These are phyloP conservation scores for Microdochium nivale DNA, from an alignment of 2,329 filamentous ascomycete species.

Conservation along the genomic window DNA sequence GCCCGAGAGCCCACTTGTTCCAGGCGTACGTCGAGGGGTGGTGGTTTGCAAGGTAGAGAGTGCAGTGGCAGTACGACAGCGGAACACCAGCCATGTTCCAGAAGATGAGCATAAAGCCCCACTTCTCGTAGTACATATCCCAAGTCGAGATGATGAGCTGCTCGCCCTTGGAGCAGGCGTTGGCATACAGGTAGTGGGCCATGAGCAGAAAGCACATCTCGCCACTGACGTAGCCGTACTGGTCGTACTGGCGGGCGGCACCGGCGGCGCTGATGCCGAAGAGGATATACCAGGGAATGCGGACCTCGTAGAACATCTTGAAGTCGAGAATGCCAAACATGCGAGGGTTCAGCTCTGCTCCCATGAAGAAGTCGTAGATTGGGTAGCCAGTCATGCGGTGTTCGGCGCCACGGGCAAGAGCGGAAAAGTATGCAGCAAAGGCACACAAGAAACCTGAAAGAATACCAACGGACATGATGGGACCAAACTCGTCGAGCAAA, in stretches of 20 bases:
- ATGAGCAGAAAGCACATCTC: slow-evolving; percentile 78
- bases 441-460: slow-evolving; percentile 79
- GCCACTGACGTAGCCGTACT: slow-evolving; percentile 77
- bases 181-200: slow-evolving; percentile 87
- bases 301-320: slow-evolving; percentile 96
- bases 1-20: slow-evolving; percentile 58
- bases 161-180: slow-evolving; percentile 86
- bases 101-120: slow-evolving; percentile 96
- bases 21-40: slow-evolving; percentile 68
- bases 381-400: slow-evolving; percentile 87
- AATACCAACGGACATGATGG: slow-evolving; percentile 87
- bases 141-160: slow-evolving; percentile 85
- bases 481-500: slow-evolving; percentile 90
- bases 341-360: slow-evolving; percentile 79
- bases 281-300: slow-evolving; percentile 86
- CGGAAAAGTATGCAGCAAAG: slow-evolving; percentile 79
- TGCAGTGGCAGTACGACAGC: slow-evolving; percentile 88
- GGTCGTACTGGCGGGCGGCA: slow-evolving; percentile 74
- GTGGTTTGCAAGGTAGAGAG: slow-evolving; percentile 81
- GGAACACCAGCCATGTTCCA: slow-evolving; percentile 93
- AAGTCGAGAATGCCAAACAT: slow-evolving; percentile 84
- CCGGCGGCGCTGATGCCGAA: slow-evolving; percentile 70
- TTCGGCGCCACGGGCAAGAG: slow-evolving; percentile 67
- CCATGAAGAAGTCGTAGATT: slow-evolving; percentile 92
- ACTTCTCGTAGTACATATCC: slow-evolving; percentile 97